A percentile compares a stretch with the other conserved stretches of the same genome.
Conservation (phyloP, 2,329 filamentous ascomycete genomes). For the Cryphonectria naterciae region DNA sequence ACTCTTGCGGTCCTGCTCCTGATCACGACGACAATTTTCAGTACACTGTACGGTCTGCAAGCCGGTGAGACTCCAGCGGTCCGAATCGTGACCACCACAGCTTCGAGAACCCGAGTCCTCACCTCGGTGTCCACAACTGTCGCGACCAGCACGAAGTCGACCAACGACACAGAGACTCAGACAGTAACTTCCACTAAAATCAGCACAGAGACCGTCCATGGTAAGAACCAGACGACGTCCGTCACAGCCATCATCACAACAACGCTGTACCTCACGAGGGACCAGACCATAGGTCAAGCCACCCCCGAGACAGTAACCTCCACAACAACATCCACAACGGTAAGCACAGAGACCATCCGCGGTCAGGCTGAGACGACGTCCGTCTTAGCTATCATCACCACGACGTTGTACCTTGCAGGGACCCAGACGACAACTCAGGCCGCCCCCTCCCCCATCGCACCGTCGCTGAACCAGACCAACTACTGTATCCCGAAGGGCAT, state of each 20-base stretch:
- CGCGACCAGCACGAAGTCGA: not conserved
- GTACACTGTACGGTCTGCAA: slow-evolving; percentile 1
- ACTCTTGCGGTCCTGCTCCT: not conserved
- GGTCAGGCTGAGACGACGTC: not conserved
- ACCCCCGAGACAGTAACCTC: too few relatives aligned
- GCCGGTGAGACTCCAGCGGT: not conserved
- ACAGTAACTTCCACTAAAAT: not conserved
- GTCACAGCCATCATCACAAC: not conserved
- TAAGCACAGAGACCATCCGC: not conserved
- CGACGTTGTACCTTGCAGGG: not conserved
- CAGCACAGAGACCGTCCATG: not conserved
- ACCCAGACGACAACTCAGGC: slow-evolving; percentile 6
- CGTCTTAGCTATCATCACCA: slow-evolving; percentile 7
- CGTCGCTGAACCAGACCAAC: not conserved
- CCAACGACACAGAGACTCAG: not conserved
- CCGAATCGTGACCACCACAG: not conserved
- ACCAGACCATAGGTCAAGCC: not conserved
- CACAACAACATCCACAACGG: not conserved
- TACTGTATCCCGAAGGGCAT: slow-evolving; percentile 11
- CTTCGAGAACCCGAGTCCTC: not conserved
- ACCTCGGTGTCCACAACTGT: slow-evolving; percentile 4
- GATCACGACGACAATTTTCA: not conserved
- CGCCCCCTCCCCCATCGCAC: not conserved
- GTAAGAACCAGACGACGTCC: not conserved
- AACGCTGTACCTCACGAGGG: not conserved